Conservation (phyloP, 129 eudicot genomes). For the Logfia minima region DNA sequence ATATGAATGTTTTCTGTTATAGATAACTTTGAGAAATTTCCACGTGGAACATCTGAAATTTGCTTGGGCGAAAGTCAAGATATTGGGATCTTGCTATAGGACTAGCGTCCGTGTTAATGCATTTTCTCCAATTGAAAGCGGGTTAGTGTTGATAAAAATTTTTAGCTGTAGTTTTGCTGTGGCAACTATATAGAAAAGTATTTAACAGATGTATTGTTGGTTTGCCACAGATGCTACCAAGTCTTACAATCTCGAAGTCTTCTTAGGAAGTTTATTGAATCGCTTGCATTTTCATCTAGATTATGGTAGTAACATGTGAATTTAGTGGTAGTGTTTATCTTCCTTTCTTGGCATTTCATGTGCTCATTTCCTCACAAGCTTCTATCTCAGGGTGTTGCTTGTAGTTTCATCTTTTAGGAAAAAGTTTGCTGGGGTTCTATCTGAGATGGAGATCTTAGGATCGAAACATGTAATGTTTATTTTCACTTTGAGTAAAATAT, state of each 20-base stretch:
- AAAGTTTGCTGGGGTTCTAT: conserved; percentile 63
- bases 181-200: conserved; percentile 4
- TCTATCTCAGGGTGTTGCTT: conserved; percentile 69
- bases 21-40: conserved; percentile 78
- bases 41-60: conserved; percentile 73
- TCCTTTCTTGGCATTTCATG: conserved; percentile 7
- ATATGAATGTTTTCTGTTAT: conserved; percentile 16
- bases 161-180: not conserved
- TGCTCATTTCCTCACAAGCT: conserved; percentile 17
- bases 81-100: conserved; percentile 81
- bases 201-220: not conserved
- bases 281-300: conserved; percentile 76
- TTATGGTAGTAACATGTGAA: conserved; percentile 52
- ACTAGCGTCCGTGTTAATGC: conserved; percentile 63
- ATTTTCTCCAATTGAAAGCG: conserved; percentile 72
- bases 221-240: conserved; percentile 52
- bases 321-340: conserved; percentile 8
- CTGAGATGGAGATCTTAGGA: conserved; percentile 85
- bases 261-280: conserved; percentile 72
- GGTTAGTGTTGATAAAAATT: conserved; percentile 49
- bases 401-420: conserved; percentile 59
- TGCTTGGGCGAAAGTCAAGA: conserved; percentile 60
- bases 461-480: conserved; percentile 62
- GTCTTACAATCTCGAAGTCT: conserved; percentile 56
- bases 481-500: not conserved